phyloP scores from a whole-genome alignment of 352 stramenopile species.

The Phytophthora sojae region DNA sequence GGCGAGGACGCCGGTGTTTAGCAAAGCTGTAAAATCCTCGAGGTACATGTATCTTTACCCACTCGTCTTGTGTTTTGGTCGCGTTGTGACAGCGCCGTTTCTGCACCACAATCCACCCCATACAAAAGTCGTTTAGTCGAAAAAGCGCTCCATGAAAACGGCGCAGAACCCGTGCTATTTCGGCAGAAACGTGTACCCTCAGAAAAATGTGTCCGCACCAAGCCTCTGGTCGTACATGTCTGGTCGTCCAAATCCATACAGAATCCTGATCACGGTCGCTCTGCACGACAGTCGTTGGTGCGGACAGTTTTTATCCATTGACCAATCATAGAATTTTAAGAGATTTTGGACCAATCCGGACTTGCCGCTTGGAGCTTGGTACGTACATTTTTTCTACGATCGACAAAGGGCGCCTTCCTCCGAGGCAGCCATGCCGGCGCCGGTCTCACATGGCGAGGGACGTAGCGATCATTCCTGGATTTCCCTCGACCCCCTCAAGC shows the following conservation, averaged over 20 bases:
- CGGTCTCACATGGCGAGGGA: not conserved
- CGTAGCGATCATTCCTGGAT: constrained; percentile 75
- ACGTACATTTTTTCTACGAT: constrained; percentile 1
- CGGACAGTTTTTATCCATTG: not conserved
- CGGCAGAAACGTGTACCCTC: not conserved
- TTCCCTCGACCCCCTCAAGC: constrained; percentile 54
- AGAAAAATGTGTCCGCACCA: not conserved
- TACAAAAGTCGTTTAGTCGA: not conserved
- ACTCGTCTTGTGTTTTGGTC: not conserved
- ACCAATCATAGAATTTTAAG: not conserved
- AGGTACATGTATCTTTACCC: not conserved
- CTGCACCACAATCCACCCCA: constrained; percentile 1
- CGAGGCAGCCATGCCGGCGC: not conserved
- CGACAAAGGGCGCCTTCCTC: not conserved
- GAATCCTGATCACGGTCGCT: not conserved
- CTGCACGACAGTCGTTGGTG: not conserved
- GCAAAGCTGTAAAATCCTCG: no score
- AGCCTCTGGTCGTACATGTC: not conserved
- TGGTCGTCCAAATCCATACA: constrained; percentile 2
- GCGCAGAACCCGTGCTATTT: not conserved
- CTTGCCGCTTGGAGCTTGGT: constrained; percentile 1
- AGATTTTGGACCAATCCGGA: not conserved
- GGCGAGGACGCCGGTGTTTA: no score
- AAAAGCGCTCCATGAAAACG: not conserved
- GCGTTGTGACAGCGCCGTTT: not conserved